phyloP scores from a whole-genome alignment of 305 asterid species.

The Fraxinus latifolia region DNA sequence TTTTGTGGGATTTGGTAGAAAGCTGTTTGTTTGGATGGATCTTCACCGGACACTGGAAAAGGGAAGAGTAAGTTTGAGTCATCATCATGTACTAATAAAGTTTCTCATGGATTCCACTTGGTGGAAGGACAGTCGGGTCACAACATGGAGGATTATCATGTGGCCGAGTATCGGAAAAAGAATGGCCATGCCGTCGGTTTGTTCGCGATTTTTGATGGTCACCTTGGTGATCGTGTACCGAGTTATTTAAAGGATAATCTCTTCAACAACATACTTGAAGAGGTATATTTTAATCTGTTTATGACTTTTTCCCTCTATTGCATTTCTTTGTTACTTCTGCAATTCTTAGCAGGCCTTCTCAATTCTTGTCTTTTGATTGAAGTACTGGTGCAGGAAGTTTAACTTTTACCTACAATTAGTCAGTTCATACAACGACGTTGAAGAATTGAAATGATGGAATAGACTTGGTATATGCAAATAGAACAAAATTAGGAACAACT shows the following conservation, averaged over 20 bases:
- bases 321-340: background rate
- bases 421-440: background rate
- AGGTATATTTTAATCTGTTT: slow-evolving; percentile 40
- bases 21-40: slow-evolving; percentile 39
- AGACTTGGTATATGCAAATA: background rate
- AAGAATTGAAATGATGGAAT: background rate
- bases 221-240: slow-evolving; percentile 80
- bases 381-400: background rate
- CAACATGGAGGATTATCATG: slow-evolving; percentile 87
- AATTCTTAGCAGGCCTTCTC: background rate
- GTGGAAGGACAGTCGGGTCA: slow-evolving; percentile 80
- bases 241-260: slow-evolving; percentile 67
- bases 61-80: slow-evolving; percentile 59
- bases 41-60: slow-evolving; percentile 69
- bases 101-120: slow-evolving; percentile 67
- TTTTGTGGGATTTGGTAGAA: slow-evolving; percentile 30
- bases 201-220: slow-evolving; percentile 86
- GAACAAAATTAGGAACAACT: background rate
- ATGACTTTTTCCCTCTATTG: background rate
- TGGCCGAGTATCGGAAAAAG: slow-evolving; percentile 61
- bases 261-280: slow-evolving; percentile 64
- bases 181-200: slow-evolving; percentile 65
- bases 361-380: background rate
- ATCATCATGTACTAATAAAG: slow-evolving; percentile 34
- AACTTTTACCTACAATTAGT: background rate